Evolutionary conservation across 2,329 filamentous ascomycete species (phyloP).

Genomic region (Fusarium sp.): DNA sequence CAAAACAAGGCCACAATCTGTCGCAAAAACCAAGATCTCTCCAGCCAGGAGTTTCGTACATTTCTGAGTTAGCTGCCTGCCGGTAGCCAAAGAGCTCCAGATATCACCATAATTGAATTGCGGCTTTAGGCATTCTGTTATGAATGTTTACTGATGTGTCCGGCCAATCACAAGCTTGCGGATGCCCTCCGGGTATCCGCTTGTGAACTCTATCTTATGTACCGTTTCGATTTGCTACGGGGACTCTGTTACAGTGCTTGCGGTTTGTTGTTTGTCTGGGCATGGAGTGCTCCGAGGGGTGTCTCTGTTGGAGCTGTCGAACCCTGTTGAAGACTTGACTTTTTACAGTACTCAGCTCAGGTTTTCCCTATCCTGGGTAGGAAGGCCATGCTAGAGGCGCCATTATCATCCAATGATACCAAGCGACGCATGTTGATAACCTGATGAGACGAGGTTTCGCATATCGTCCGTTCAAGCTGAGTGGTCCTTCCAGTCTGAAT

Average conservation of each 20-base stretch:
- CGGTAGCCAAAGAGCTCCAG: neutral
- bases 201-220: constrained; percentile 31
- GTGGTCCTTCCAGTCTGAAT: constrained; percentile 3
- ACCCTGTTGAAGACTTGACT: constrained; percentile 19
- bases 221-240: constrained; percentile 10
- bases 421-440: constrained; percentile 20
- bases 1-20: neutral
- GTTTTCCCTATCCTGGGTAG: constrained; percentile 16
- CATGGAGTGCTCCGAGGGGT: constrained; percentile 31
- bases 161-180: constrained; percentile 26
- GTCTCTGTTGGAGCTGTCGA: constrained; percentile 19
- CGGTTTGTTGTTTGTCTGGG: constrained; percentile 16
- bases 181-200: constrained; percentile 19
- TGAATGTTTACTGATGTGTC: neutral
- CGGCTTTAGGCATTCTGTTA: constrained; percentile 10
- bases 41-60: neutral
- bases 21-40: neutral
- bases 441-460: constrained; percentile 18
- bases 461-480: constrained; percentile 12
- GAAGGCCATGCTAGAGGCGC: constrained; percentile 1
- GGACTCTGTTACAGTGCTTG: constrained; percentile 4
- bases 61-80: neutral
- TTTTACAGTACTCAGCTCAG: constrained; percentile 11
- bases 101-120: constrained; percentile 16
- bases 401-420: constrained; percentile 18